Base-by-base conservation (phyloP, 345 rosid genomes). In the Balakata baccata region DNA sequence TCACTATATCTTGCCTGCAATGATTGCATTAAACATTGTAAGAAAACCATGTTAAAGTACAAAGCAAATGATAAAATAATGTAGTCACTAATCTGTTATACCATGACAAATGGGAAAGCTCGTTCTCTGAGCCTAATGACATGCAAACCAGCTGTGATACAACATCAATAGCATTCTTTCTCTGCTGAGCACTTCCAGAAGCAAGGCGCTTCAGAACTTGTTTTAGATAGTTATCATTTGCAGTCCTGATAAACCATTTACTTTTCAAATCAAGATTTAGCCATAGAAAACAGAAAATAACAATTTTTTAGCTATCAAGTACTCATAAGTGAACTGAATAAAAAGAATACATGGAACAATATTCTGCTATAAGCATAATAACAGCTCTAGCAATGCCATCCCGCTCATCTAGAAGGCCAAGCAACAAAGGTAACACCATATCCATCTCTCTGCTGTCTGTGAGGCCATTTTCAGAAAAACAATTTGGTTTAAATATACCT, bases 401-500 rank as follows among this genome's bases (percentile, higher is more conserved):
- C 87, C 88, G 78, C 86, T 91, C 93, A 72, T 94, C 97, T 66
- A 94, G 88, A 84, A 94, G 89, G 68, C 87, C 83, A 74, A 94
- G 91, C 81, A 94, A 80, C 38, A 79, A 51, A 34, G 90, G 86
- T 71, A 88, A 74, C 75, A 89, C 79, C 34, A 81, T 69, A 76
- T 81, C 89, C 84, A 87, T 81, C 81, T 85, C 86, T 73, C 86
- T 82, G 45, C 83, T 81, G 54, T 84, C 87, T 61, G 78, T 58
- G 61, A 73, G 76, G 75, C 79, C 62, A 82, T 81, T 77, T 76
- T 73, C 85, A 45, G 92, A 81, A 62, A 80, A 81, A 81, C 74
- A 66, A 70, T 83, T 87, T 78, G 75, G 83, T 81, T 75, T 86
- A 73, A 88, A 87, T 70, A 91, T 82, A 74, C 81, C 78, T 67